Evolutionary conservation across 1,139 yeast species (phyloP), one percentile per base, ranked within the genome.

Genomic region (Sugiyamaella sp.): DNA sequence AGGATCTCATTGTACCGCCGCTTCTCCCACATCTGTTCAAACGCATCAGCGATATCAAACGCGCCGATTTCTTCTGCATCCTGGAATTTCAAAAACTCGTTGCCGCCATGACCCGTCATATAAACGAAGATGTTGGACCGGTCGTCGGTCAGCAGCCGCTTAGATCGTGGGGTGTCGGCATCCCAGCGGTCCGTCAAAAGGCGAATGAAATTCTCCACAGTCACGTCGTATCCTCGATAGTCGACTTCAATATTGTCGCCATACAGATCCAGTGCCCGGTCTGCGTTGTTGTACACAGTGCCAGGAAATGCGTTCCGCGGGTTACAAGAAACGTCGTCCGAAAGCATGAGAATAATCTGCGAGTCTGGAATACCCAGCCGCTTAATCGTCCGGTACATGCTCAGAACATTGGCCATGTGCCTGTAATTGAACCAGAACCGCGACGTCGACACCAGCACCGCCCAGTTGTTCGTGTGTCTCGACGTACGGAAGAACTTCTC

Each of bases 61-160:
- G 97, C 86, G 1, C 97, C 91, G 55, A 93, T 90, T 68, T 93
- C 99, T 70, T 95, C 99, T 2, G 99, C 97, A 68, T 93, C 99
- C 71, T 93, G 99, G 71, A 93, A 93, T 72, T 93, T 93, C 63
- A 95, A 79, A 70, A 93, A 93, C 71, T 93, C 98, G 66, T 91
- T 90, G 51, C 99, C 99, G 14, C 99, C 99, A 71, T 93, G 99
- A 14, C 99, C 99, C 0, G 99, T 95, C 84, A 93, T 80, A 70
- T 95, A 93, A 38, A 93, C 87, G 70, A 93, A 89, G 49, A 93
- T 89, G 69, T 93, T 93, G 19, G 97, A 89, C 67, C 90, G 85
- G 67, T 91, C 97, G 72, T 93, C 98, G 0, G 98, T 90, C 59
- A 91, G 74, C 43, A 93, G 75, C 60, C 98, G 78, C 71, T 93